Evolutionary conservation across 2,329 filamentous ascomycete species (phyloP), one percentile per base, ranked within the genome.

Genomic region (Phyllosticta capitalensis): DNA sequence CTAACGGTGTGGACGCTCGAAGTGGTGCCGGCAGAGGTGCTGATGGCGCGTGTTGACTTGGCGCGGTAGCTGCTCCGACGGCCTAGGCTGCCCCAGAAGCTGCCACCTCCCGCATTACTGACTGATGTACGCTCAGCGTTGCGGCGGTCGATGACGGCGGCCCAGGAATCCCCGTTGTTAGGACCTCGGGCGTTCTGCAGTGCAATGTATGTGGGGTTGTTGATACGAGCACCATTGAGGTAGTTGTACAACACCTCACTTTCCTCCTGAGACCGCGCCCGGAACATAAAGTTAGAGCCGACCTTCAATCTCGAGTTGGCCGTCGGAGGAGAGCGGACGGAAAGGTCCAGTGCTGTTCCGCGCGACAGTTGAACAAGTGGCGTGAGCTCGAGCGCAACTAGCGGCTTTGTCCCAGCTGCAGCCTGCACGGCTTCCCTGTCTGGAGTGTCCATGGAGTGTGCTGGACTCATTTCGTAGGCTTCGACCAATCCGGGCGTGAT

Each of bases 341-440:
- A 94, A 58, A 99, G 89, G 71, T 99, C 94, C 30, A 99, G 83
- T 3, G 89, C 89, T 21, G 91, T 99, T 67, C 92, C 94, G 67
- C 92, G 88, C 63, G 92, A 85, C 62, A 97, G 85, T 65, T 92
- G 88, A 7, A 97, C 92, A 45, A 96, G 79, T 0, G 94, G 94
- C 0, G 92, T 97, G 50, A 99, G 83, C 68, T 96, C 90, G 33
- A 96, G 82, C 5, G 87, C 88, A 61, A 86, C 73, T 30, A 86
- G 73, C 30, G 83, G 84, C 65, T 61, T 71, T 63, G 30, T 45
- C 9, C 45, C 20, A 17, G 17, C 38, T 45, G 38, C 38, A n/a
- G 38, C 38, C 5, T 22, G 50, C 17, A 71, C 72, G 57, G 75
- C 72, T 59, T 69, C 72, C 62, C 71, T 65, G 68, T 72, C 58